Evolutionary conservation across 2,329 filamentous ascomycete species (phyloP).

Genomic region (Talaromyces sp.): DNA sequence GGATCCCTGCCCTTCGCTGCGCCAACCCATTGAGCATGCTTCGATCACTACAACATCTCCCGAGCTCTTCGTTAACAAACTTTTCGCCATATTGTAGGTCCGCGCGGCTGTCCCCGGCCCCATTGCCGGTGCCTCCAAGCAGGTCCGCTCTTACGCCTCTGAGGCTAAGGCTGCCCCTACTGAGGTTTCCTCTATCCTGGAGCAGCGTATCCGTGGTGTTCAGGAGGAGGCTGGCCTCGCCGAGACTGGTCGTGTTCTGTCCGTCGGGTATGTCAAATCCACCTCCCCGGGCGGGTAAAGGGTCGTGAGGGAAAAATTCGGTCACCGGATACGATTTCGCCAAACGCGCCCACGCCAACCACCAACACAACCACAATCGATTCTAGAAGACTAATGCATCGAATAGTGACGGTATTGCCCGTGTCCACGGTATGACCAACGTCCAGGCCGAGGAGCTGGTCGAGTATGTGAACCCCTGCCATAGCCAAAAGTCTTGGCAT

Average conservation of each 20-base stretch:
- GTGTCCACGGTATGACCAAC: conserved; percentile 99
- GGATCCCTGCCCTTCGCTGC: conserved; percentile 27
- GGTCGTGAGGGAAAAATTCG: conserved; percentile 33
- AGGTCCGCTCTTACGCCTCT: conserved; percentile 83
- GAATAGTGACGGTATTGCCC: conserved; percentile 97
- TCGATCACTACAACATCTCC: conserved; percentile 32
- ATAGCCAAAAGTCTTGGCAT: conserved; percentile 17
- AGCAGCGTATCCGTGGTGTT: conserved; percentile 98
- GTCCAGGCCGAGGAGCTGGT: conserved; percentile 99
- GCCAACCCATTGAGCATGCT: conserved; percentile 23
- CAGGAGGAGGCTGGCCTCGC: conserved; percentile 95
- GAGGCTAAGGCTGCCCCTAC: conserved; percentile 95
- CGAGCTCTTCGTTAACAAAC: conserved; percentile 55
- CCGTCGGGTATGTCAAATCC: conserved; percentile 81
- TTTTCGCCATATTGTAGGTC: conserved; percentile 60
- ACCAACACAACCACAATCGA: conserved; percentile 12
- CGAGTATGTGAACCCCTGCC: conserved; percentile 70
- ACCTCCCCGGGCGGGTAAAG: conserved; percentile 16
- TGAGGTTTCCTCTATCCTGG: conserved; percentile 98
- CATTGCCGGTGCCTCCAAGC: conserved; percentile 70
- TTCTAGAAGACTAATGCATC: conserved; percentile 22
- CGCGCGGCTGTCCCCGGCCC: conserved; percentile 82
- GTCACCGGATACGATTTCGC: conserved; percentile 29
- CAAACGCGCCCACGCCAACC: conserved; percentile 23
- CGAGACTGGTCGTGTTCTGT: conserved; percentile 98